These are phyloP conservation scores for Backusella psychrophila DNA, from an alignment of 192 early-diverging fungal species.

Conservation along the genomic window DNA sequence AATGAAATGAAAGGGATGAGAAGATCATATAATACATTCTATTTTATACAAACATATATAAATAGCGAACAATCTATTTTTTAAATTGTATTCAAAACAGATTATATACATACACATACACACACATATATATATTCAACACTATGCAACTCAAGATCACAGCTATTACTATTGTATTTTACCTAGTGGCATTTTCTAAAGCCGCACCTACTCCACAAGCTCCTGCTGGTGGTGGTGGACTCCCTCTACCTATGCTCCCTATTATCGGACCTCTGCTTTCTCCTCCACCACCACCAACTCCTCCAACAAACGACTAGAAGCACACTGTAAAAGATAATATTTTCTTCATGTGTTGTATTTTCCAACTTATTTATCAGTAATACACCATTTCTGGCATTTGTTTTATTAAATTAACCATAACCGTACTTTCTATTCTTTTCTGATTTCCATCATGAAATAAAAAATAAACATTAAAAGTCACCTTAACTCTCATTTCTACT, in stretches of 20 bases:
- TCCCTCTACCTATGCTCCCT: not conserved
- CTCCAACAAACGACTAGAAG: not conserved
- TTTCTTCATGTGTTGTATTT: not conserved
- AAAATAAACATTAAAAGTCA: no score
- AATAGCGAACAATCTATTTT: not conserved
- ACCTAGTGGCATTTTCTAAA: not conserved
- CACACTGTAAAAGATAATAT: not conserved
- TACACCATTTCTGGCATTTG: no score
- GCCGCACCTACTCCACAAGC: not conserved
- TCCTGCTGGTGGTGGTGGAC: not conserved
- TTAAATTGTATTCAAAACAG: not conserved
- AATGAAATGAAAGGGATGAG: not conserved
- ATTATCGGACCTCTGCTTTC: not conserved
- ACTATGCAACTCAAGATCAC: not conserved
- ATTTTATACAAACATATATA: not conserved
- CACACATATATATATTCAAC: not conserved
- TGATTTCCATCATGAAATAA: no score
- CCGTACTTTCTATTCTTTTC: no score
- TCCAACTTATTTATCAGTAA: no score
- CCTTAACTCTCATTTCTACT: no score
- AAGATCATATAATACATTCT: not conserved
- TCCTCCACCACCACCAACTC: not conserved
- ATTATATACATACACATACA: not conserved
- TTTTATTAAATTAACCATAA: no score
- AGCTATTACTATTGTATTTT: not conserved